Conservation (phyloP, 2,329 filamentous ascomycete species). For the Teratosphaeria gauchensis region DNA sequence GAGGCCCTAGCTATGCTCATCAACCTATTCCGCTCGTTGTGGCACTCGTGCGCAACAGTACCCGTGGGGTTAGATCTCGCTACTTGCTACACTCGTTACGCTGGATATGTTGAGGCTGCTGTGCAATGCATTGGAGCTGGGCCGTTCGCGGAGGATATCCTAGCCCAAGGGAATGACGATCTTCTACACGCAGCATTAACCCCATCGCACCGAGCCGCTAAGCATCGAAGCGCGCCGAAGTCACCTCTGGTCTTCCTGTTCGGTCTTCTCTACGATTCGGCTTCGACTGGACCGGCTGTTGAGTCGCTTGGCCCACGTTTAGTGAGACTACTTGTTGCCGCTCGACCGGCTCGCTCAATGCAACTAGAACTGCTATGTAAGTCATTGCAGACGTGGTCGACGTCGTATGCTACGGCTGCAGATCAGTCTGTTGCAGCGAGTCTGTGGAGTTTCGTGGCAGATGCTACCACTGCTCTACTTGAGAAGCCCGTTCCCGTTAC, state of each 20-base stretch:
- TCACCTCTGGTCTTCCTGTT: constrained; percentile 51
- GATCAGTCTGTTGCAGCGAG: neutral
- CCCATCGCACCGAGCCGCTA: constrained; percentile 52
- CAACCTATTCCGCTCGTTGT: constrained; percentile 44
- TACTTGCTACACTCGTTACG: constrained; percentile 11
- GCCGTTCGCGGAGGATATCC: constrained; percentile 42
- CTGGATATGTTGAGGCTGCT: constrained; percentile 29
- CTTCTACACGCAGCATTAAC: constrained; percentile 55
- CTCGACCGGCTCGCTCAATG: neutral
- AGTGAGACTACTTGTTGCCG: constrained; percentile 3
- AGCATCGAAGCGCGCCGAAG: constrained; percentile 42
- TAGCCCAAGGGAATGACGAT: constrained; percentile 45
- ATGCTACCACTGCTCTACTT: neutral
- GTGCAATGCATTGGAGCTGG: constrained; percentile 41
- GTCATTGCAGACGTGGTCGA: constrained; percentile 1
- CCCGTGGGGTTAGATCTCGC: constrained; percentile 1
- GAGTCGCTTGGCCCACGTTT: neutral
- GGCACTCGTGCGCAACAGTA: constrained; percentile 1
- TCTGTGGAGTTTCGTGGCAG: constrained; percentile 5
- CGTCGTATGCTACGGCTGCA: neutral
- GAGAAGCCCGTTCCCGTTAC: neutral
- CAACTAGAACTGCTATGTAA: constrained; percentile 6
- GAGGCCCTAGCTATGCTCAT: constrained; percentile 66
- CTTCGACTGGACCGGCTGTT: neutral
- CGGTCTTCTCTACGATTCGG: constrained; percentile 12